phyloP scores from a whole-genome alignment of 1,284 basidiomycete genomes.

The Anthracocystis setariae region DNA sequence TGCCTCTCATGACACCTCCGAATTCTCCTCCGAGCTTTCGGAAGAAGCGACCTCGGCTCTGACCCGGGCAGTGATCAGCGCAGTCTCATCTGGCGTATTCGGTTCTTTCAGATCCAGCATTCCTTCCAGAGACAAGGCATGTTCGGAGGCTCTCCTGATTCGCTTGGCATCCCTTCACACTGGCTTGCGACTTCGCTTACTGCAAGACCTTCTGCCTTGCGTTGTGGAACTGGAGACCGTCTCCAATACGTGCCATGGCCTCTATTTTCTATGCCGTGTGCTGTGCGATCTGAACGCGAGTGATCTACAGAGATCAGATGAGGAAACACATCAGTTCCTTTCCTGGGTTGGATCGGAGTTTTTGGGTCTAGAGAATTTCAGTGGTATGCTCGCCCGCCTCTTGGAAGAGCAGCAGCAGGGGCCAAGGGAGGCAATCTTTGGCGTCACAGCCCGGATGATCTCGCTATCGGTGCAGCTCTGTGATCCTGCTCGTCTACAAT shows the following conservation, averaged over 20 bases:
- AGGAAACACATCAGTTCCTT: background rate
- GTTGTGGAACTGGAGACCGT: background rate
- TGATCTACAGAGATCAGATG: background rate
- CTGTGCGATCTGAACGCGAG: conserved; percentile 6
- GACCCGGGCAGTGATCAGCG: conserved; percentile 11
- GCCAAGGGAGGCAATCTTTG: conserved; percentile 9
- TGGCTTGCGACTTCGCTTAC: conserved; percentile 1
- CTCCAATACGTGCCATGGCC: background rate
- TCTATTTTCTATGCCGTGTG: conserved; percentile 10
- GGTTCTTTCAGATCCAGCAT: background rate
- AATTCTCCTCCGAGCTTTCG: background rate
- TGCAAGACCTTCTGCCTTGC: conserved; percentile 3
- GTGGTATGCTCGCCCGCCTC: background rate
- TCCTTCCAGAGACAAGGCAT: background rate
- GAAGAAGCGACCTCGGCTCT: conserved; percentile 5
- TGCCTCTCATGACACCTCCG: background rate
- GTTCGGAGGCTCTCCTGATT: background rate
- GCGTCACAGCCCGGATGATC: conserved; percentile 8
- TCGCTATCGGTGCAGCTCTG: conserved; percentile 9
- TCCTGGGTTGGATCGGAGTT: conserved; percentile 1
- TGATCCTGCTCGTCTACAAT: background rate
- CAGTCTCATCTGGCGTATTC: conserved; percentile 5
- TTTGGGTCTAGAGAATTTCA: conserved; percentile 4
- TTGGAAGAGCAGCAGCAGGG: background rate
- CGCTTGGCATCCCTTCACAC: conserved; percentile 3